Evolutionary conservation across 2,329 filamentous ascomycete species (phyloP), one percentile per base, ranked within the genome.

Genomic region (Colletotrichum falcatum): DNA sequence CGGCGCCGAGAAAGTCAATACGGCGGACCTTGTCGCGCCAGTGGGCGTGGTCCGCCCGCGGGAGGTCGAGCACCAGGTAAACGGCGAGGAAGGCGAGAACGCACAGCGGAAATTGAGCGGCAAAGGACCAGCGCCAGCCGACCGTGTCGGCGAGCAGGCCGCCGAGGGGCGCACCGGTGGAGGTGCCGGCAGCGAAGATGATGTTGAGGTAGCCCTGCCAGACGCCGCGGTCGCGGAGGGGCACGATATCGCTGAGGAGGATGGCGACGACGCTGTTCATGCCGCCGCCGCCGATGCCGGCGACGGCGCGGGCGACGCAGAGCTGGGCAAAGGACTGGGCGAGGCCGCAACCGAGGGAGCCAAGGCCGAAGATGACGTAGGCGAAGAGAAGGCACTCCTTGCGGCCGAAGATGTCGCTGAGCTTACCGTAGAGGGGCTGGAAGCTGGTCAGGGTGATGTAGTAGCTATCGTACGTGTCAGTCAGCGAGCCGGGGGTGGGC

Each of bases 191-290:
- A 0, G 91, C 91, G 75, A 87, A 94, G 59, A 94, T 85, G 72
- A 94, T 87, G 78, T 94, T 95, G 76, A 94, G 84, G 71, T 84
- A 84, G 1, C 92, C 92, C 78, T 94, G 92, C 90, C 91, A 95
- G 12, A 91, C 84, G 2, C 92, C 92, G 65, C 92, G 83, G 62
- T 93, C 88, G 23, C 91, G 84, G 48, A 94, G 81, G 0, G 91
- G 87, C 4, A 95, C 87, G 23, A 94, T 85, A 77, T 95, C 92
- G 72, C 88, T 91, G 73, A 94, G 79, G 60, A 94, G 79, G 60
- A 94, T 92, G 54, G 86, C 88, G 20, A 91, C 89, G 56, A 93
- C 88, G 0, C 90, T 89, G 26, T 88, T 90, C 88, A 94, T 91
- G 11, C 92, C 92, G 2, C 90, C 91, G 18, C 91, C 91, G 14